Evolutionary conservation across 2,329 filamentous ascomycete species (phyloP).

Genomic region (Ceratocystis ficicola): DNA sequence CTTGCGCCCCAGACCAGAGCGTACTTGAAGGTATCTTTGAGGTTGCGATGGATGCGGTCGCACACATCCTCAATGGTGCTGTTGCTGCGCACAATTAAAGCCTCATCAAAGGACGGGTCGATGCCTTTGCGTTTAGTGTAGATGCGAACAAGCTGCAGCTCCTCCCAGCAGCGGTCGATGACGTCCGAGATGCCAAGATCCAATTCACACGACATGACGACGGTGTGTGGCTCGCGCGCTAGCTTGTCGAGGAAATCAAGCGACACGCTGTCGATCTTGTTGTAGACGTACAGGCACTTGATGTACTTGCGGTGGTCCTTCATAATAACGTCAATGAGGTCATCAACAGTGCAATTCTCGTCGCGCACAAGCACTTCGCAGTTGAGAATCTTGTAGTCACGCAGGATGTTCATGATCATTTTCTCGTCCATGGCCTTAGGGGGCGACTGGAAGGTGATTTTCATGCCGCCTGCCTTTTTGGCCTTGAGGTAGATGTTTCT

Average conservation of each 20-base stretch:
- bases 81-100: conserved; percentile 78
- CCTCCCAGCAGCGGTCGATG: conserved; percentile 88
- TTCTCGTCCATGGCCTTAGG: conserved; percentile 92
- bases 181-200: conserved; percentile 90
- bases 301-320: conserved; percentile 98
- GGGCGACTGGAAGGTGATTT: conserved; percentile 85
- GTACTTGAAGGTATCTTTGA: conserved; percentile 99
- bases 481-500: conserved; percentile 95
- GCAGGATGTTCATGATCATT: conserved; percentile 94
- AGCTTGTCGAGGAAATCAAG: conserved; percentile 87
- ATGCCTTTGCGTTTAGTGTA: conserved; percentile 95
- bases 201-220: conserved; percentile 94
- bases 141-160: conserved; percentile 76
- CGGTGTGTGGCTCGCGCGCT: conserved; percentile 83
- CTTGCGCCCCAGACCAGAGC: conserved; percentile 96
- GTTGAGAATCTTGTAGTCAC: conserved; percentile 98
- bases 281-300: conserved; percentile 90
- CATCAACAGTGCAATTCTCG: conserved; percentile 89
- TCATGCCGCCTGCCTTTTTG: conserved; percentile 96
- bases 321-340: conserved; percentile 99
- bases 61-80: conserved; percentile 94
- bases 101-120: conserved; percentile 81
- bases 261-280: conserved; percentile 95
- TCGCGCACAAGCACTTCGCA: conserved; percentile 92
- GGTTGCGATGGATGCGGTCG: conserved; percentile 79